Conservation (phyloP, 805 yeast species). For the Yamadazyma phyllophila region DNA sequence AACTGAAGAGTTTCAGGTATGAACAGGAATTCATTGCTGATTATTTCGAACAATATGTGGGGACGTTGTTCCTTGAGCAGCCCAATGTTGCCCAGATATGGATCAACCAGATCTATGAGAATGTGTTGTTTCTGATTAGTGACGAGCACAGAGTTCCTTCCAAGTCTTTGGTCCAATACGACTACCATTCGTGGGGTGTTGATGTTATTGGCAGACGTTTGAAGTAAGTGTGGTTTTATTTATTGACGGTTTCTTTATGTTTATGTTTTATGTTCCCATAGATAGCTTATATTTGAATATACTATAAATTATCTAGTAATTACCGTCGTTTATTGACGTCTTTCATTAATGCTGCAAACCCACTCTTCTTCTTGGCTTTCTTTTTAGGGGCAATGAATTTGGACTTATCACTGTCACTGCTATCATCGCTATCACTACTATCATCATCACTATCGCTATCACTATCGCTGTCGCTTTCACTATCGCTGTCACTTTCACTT, state of each 20-base stretch:
- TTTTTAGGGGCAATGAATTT: conserved; percentile 5
- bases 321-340: conserved; percentile 19
- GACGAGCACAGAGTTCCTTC: conserved; percentile 15
- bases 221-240: conserved; percentile 1
- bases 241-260: neutral
- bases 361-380: conserved; percentile 21
- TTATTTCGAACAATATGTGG: conserved; percentile 42
- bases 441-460: conserved; percentile 18
- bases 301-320: neutral
- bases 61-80: conserved; percentile 38
- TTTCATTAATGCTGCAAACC: conserved; percentile 30
- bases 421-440: conserved; percentile 4
- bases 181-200: conserved; percentile 21
- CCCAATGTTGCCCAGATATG: conserved; percentile 36
- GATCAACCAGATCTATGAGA: conserved; percentile 29
- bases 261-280: no score
- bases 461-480: conserved; percentile 8
- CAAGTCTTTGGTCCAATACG: conserved; percentile 12
- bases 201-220: conserved; percentile 33
- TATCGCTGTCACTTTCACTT: conserved; percentile 13
- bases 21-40: conserved; percentile 44
- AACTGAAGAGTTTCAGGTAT: conserved; percentile 18
- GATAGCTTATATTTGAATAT: no score
- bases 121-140: conserved; percentile 28
- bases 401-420: conserved; percentile 3